Evolutionary conservation across 495 filamentous ascomycete genomes (phyloP).

Genomic region (Pyrenula massariospora): DNA sequence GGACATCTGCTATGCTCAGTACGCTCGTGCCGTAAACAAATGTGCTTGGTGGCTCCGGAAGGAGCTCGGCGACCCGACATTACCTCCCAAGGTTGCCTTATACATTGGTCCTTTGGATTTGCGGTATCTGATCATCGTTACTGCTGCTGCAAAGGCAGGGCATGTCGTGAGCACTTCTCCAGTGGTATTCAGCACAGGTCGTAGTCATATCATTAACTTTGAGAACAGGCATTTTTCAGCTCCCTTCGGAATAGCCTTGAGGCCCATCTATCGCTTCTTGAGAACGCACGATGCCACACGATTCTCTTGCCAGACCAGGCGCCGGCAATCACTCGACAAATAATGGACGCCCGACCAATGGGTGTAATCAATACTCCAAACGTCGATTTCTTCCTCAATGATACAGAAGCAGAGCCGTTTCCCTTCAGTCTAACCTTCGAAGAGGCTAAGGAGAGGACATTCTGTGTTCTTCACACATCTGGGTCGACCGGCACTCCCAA

Average conservation of each 20-base stretch:
- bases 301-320: not conserved
- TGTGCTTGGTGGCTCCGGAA: constrained; percentile 36
- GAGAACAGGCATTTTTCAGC: not conserved
- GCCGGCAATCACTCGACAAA: not conserved
- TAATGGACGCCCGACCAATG: not conserved
- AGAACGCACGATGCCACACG: not conserved
- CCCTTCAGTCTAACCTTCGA: not conserved
- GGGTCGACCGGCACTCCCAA: not conserved
- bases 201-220: too few species aligned
- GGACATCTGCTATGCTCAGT: constrained; percentile 29
- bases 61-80: constrained; percentile 18
- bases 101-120: constrained; percentile 31
- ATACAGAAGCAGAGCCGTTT: not conserved
- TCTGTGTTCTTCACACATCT: not conserved
- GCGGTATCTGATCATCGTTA: constrained; percentile 25
- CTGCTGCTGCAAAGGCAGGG: not conserved
- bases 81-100: constrained; percentile 15
- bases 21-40: constrained; percentile 43
- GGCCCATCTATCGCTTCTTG: not conserved
- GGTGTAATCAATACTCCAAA: not conserved
- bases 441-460: not conserved
- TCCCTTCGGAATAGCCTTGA: not conserved
- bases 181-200: too few species aligned
- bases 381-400: not conserved
- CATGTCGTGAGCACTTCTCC: not conserved